Percentiles rank a stretch among this genome's conserved stretches.
phyloP scores from a whole-genome alignment of 2,329 filamentous ascomycete species.

The Lachnellula cervina region DNA sequence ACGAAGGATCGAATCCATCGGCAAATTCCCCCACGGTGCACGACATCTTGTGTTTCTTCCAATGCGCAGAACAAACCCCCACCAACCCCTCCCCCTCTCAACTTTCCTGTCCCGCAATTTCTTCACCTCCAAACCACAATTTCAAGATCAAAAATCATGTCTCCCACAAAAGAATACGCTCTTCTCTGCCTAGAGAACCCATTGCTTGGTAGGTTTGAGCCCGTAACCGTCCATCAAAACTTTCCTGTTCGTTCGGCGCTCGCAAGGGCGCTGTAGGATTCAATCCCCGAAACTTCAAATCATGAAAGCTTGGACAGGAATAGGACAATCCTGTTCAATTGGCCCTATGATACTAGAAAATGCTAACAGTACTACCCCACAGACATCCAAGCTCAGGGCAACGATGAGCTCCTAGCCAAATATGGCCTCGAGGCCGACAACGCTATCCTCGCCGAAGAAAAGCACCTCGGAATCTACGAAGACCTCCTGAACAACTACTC shows the following conservation, averaged over 20 bases:
- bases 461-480: conserved; percentile 87
- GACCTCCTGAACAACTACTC: conserved; percentile 89
- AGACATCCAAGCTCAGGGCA: conserved; percentile 89
- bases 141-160: conserved; percentile 49
- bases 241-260: neutral
- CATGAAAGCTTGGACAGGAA: neutral
- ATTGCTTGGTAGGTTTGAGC: conserved; percentile 66
- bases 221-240: neutral
- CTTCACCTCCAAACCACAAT: conserved; percentile 1
- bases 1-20: neutral
- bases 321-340: neutral
- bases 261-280: neutral
- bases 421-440: conserved; percentile 95
- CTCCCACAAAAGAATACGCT: conserved; percentile 72
- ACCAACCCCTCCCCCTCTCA: conserved; percentile 12
- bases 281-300: neutral
- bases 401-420: conserved; percentile 81
- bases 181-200: conserved; percentile 96
- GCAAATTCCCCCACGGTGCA: neutral
- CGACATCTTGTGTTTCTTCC: neutral
- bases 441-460: conserved; percentile 90
- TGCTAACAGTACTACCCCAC: conserved; percentile 9
- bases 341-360: neutral
- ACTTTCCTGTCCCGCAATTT: conserved; percentile 4
- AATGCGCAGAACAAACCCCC: conserved; percentile 9